A percentile compares a stretch with the other conserved stretches of the same genome.
phyloP scores from a whole-genome alignment of 805 yeast species.

The Spencermartinsiella europaea region DNA sequence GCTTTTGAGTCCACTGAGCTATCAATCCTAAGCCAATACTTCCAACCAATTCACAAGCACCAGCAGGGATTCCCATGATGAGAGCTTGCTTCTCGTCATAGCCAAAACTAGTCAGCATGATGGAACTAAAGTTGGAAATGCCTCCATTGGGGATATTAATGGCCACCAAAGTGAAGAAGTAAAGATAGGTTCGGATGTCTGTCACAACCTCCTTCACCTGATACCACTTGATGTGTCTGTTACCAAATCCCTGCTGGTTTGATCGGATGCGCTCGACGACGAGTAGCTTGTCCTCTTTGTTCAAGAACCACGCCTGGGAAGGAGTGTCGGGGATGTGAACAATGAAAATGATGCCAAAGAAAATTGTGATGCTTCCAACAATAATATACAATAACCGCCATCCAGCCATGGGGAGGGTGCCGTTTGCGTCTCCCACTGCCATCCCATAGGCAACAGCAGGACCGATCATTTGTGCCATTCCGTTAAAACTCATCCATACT shows the following conservation, averaged over 20 bases:
- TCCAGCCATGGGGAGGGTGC: conserved; percentile 25
- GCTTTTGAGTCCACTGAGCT: conserved; percentile 12
- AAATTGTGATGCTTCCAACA: conserved; percentile 49
- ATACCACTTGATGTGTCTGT: conserved; percentile 45
- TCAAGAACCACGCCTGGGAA: conserved; percentile 39
- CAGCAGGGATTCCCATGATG: conserved; percentile 29
- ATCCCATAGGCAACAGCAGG: conserved; percentile 46
- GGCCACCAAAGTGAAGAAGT: conserved; percentile 36
- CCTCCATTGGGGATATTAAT: conserved; percentile 50
- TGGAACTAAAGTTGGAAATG: conserved; percentile 42
- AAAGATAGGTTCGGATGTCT: conserved; percentile 48
- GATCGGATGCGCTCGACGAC: conserved; percentile 48
- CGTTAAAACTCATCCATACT: conserved; percentile 41
- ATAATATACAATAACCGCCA: conserved; percentile 56
- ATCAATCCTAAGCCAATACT: conserved; percentile 14
- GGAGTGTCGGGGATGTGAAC: conserved; percentile 46
- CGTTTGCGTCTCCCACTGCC: conserved; percentile 19
- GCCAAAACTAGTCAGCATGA: conserved; percentile 35
- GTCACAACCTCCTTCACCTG: conserved; percentile 47
- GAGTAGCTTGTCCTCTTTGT: conserved; percentile 40
- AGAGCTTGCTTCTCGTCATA: conserved; percentile 25
- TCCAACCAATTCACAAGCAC: conserved; percentile 32
- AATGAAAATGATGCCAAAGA: conserved; percentile 27
- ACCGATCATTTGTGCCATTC: conserved; percentile 43
- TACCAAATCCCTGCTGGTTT: conserved; percentile 55